Conservation (phyloP, 805 yeast genomes). For the Metschnikowia drakensbergensis region DNA sequence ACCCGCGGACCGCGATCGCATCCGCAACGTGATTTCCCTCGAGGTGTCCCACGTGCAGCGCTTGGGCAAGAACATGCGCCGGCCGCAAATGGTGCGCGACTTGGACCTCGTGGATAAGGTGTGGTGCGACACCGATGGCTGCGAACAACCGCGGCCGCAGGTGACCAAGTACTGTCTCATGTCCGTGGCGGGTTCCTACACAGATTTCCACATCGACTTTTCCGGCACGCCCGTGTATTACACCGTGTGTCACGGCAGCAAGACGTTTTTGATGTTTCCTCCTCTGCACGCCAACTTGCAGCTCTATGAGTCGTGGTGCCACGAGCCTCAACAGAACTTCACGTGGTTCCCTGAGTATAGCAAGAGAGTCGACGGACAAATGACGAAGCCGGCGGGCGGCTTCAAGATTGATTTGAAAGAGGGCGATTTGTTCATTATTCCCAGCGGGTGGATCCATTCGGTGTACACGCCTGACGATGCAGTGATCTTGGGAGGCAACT, state of each 20-base stretch:
- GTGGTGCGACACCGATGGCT: conserved; percentile 42
- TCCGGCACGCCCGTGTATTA: conserved; percentile 92
- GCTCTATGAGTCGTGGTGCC: conserved; percentile 70
- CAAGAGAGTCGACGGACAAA: conserved; percentile 28
- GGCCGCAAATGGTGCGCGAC: conserved; percentile 65
- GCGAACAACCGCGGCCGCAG: conserved; percentile 43
- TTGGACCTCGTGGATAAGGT: conserved; percentile 67
- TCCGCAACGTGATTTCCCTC: conserved; percentile 75
- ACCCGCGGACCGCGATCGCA: conserved; percentile 51
- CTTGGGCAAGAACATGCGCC: conserved; percentile 44
- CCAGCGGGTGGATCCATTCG: conserved; percentile 92
- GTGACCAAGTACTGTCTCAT: conserved; percentile 77
- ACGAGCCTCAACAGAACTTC: conserved; percentile 55
- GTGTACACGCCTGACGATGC: conserved; percentile 82
- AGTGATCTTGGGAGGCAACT: conserved; percentile 85
- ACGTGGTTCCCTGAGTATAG: conserved; percentile 60
- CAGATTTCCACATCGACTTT: conserved; percentile 90
- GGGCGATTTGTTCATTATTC: conserved; percentile 79
- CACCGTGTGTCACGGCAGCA: conserved; percentile 71
- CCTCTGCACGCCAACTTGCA: conserved; percentile 63
- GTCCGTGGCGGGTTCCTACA: conserved; percentile 77
- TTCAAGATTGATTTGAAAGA: conserved; percentile 48
- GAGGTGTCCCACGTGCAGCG: conserved; percentile 61
- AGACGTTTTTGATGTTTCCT: conserved; percentile 73
- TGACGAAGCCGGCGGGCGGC: conserved; percentile 36